Percentiles rank a stretch among this genome's conserved stretches.
These are phyloP conservation scores for Fusarium sambucinum DNA, from an alignment of 2,329 filamentous ascomycete species.

Conservation along the genomic window DNA sequence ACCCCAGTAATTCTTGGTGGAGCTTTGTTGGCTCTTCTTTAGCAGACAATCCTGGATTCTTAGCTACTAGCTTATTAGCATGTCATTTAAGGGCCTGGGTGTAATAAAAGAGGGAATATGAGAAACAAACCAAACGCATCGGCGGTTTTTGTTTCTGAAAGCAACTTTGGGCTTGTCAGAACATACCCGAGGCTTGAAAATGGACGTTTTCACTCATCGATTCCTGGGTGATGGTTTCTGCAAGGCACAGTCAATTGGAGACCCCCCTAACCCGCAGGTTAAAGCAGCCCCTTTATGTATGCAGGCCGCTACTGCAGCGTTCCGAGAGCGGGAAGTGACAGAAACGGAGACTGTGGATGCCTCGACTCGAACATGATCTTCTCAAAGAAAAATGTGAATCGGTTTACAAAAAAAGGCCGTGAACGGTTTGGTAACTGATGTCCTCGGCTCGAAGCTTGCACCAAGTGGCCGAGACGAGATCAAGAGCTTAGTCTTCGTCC, in stretches of 20 bases:
- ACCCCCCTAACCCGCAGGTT: slow-evolving; percentile 8
- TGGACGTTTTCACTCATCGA: slow-evolving; percentile 8
- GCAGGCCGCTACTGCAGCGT: slow-evolving; percentile 42
- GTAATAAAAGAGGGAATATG: slow-evolving; percentile 13
- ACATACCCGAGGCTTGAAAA: neutral
- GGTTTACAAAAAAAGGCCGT: slow-evolving; percentile 27
- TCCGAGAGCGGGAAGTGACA: slow-evolving; percentile 42
- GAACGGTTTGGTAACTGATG: slow-evolving; percentile 21
- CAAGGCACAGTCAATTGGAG: slow-evolving; percentile 10
- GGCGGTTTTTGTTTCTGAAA: slow-evolving; percentile 9
- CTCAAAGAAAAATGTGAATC: slow-evolving; percentile 22
- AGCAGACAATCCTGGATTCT: slow-evolving; percentile 20
- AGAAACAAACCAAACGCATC: slow-evolving; percentile 13
- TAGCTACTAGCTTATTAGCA: slow-evolving; percentile 12
- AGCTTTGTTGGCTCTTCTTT: slow-evolving; percentile 20
- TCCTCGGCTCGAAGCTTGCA: slow-evolving; percentile 30
- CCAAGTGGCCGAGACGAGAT: slow-evolving; percentile 30
- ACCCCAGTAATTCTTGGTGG: slow-evolving; percentile 35
- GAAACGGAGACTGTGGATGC: slow-evolving; percentile 35
- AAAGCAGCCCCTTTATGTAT: slow-evolving; percentile 37
- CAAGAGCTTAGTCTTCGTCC: slow-evolving; percentile 25
- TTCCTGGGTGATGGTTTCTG: slow-evolving; percentile 3
- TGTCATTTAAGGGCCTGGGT: slow-evolving; percentile 5
- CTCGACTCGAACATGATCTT: slow-evolving; percentile 13
- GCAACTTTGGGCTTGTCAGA: neutral